Percentiles rank a stretch among this genome's conserved stretches.
Conservation (phyloP, 345 rosid species). For the Corchorus olitorius region DNA sequence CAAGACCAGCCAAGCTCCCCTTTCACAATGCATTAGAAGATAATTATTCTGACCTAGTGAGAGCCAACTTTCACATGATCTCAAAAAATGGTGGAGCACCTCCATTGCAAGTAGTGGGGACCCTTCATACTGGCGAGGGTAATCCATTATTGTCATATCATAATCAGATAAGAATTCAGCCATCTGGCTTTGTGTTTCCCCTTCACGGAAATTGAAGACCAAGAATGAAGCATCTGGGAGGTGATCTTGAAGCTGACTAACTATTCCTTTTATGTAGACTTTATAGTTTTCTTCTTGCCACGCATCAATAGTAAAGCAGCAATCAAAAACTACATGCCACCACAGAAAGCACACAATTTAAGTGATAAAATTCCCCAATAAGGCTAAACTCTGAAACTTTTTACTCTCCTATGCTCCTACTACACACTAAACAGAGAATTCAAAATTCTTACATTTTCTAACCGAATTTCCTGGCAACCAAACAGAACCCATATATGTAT, state of each 20-base stretch:
- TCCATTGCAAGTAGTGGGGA: constrained; percentile 85
- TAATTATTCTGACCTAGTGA: constrained; percentile 76
- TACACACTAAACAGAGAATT: constrained; percentile 9
- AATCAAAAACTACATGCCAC: constrained; percentile 68
- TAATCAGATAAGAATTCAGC: constrained; percentile 62
- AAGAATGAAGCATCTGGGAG: constrained; percentile 78
- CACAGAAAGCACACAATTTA: constrained; percentile 7
- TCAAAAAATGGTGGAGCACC: constrained; percentile 84
- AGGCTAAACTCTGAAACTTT: not conserved
- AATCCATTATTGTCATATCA: constrained; percentile 93
- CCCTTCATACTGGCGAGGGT: constrained; percentile 92
- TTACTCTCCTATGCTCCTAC: not conserved
- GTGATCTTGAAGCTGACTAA: constrained; percentile 69
- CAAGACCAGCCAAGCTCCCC: constrained; percentile 86
- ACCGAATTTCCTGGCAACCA: constrained; percentile 9
- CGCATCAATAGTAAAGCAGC: constrained; percentile 77
- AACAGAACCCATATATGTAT: not conserved
- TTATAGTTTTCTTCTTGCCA: constrained; percentile 67
- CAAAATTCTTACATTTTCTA: not conserved
- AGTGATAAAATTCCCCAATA: not conserved
- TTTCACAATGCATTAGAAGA: constrained; percentile 87
- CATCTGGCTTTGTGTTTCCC: constrained; percentile 54
- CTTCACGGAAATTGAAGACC: constrained; percentile 92
- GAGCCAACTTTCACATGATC: constrained; percentile 96
- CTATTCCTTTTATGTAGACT: constrained; percentile 62